Evolutionary conservation across 257 asterid species (phyloP).

Genomic region (Nicotiana sylvestris): DNA sequence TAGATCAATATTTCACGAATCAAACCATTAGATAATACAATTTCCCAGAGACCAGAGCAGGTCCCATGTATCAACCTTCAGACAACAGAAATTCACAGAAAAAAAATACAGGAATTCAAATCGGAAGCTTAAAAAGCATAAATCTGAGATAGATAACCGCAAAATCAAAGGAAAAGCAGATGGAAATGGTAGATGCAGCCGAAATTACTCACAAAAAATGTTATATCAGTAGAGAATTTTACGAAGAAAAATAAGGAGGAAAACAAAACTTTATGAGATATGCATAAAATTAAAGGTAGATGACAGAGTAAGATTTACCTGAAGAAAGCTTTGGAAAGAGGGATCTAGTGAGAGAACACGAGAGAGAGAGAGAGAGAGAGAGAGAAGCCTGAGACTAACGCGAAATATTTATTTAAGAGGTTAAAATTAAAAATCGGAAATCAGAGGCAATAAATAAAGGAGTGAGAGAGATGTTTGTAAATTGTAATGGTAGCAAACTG

Average conservation of each 20-base stretch:
- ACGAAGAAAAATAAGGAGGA: too few relatives aligned
- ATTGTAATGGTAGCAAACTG: background rate
- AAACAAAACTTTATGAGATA: too few relatives aligned
- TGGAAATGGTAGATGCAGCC: too few relatives aligned
- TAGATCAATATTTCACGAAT: slow-evolving; percentile 1
- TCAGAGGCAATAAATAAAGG: background rate
- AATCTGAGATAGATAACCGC: background rate
- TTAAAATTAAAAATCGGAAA: background rate
- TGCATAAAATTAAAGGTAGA: too few relatives aligned
- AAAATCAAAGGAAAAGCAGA: too few relatives aligned
- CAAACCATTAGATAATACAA: background rate
- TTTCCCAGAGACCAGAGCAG: background rate
- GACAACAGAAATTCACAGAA: background rate
- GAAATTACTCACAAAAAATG: too few relatives aligned
- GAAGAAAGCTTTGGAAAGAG: background rate
- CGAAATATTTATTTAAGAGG: background rate
- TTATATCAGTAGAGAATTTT: too few relatives aligned
- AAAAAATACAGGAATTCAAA: background rate
- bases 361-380: background rate
- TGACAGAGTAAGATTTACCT: background rate
- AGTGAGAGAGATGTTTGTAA: background rate
- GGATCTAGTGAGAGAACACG: slow-evolving; percentile 8
- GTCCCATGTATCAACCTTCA: background rate
- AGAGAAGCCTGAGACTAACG: background rate
- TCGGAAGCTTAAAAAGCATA: background rate